Percentiles rank a stretch among this genome's conserved stretches.
Evolutionary conservation across 1,139 yeast species (phyloP).

Genomic region (Protomyces lactucae-debilis): DNA sequence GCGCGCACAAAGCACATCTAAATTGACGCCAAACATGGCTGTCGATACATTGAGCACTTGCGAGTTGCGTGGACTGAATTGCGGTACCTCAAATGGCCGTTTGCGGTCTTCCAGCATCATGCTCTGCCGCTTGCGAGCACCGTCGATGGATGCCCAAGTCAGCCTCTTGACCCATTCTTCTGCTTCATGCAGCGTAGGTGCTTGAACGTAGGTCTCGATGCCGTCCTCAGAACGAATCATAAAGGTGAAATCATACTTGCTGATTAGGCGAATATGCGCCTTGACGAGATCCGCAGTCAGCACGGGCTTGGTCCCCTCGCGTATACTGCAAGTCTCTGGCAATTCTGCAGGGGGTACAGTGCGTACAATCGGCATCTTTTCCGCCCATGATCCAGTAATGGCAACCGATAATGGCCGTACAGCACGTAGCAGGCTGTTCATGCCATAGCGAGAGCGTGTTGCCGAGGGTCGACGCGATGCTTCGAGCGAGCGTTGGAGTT

Average conservation of each 20-base stretch:
- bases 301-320: constrained; percentile 18
- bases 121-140: constrained; percentile 42
- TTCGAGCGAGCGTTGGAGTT: constrained; percentile 28
- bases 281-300: constrained; percentile 21
- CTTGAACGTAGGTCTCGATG: constrained; percentile 65
- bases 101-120: constrained; percentile 38
- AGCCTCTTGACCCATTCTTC: constrained; percentile 65
- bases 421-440: constrained; percentile 40
- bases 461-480: constrained; percentile 32
- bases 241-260: constrained; percentile 45
- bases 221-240: constrained; percentile 55
- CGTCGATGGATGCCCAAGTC: constrained; percentile 44
- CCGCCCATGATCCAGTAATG: constrained; percentile 33
- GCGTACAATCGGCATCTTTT: not conserved
- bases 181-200: constrained; percentile 57
- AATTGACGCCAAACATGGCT: constrained; percentile 83
- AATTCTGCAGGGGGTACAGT: constrained; percentile 40
- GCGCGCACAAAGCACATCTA: constrained; percentile 49
- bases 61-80: constrained; percentile 17
- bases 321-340: constrained; percentile 42
- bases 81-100: constrained; percentile 9
- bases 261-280: constrained; percentile 28
- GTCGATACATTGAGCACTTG: not conserved
- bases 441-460: constrained; percentile 34
- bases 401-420: constrained; percentile 46